Conservation (phyloP, 176 grass and related monocot genomes). For the Guadua angustifolia region DNA sequence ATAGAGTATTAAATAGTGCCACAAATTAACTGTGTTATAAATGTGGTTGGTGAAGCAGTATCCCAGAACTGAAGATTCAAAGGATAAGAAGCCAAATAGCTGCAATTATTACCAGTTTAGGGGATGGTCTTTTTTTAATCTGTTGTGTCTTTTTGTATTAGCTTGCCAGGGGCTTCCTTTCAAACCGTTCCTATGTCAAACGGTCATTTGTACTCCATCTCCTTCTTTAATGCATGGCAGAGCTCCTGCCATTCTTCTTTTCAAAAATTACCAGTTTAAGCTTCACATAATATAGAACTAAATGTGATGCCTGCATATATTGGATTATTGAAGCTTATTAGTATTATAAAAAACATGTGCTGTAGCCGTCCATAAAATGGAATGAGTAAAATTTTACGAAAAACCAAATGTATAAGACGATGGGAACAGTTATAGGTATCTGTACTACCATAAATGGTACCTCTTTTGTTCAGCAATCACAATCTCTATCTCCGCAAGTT, state of each 20-base stretch:
- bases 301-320: background rate
- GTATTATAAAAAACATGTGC: background rate
- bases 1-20: background rate
- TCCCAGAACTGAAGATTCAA: background rate
- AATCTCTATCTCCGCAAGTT: slow-evolving; percentile 81
- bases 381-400: background rate
- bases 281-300: background rate
- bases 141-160: too few species aligned
- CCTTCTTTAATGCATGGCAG: too few species aligned
- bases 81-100: background rate
- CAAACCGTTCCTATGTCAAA: too few species aligned
- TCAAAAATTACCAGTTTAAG: background rate
- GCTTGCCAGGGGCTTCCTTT: too few species aligned
- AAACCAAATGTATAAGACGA: background rate
- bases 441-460: slow-evolving; percentile 32
- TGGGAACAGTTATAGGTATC: background rate
- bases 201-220: too few species aligned
- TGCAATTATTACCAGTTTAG: background rate
- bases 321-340: background rate
- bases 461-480: slow-evolving; percentile 88
- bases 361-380: background rate
- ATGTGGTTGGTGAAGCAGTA: background rate
- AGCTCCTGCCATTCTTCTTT: too few species aligned
- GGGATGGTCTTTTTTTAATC: too few species aligned
- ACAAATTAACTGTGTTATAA: background rate